These are phyloP conservation scores for Aspergillus sp. DNA, from an alignment of 2,329 filamentous ascomycete genomes.

Conservation along the genomic window DNA sequence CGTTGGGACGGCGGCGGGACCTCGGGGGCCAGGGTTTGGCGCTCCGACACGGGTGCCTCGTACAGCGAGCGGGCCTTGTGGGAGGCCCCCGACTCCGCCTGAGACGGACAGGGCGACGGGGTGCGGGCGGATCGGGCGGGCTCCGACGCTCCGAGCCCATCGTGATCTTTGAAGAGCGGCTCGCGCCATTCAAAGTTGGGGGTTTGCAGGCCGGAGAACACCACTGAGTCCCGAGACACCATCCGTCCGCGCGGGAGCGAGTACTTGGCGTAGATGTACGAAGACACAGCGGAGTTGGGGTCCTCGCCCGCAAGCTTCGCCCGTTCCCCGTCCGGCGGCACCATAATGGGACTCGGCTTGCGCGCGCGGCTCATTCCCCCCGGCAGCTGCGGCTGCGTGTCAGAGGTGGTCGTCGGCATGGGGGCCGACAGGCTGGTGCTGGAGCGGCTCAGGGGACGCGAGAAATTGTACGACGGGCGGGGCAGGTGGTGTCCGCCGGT, in stretches of 20 bases:
- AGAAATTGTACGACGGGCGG: constrained; percentile 87
- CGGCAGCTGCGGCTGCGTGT: constrained; percentile 31
- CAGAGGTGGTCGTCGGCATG: constrained; percentile 26
- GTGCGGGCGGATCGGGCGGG: constrained; percentile 23
- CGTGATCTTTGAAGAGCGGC: constrained; percentile 44
- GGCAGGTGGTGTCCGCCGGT: constrained; percentile 56
- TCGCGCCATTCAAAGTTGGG: constrained; percentile 65
- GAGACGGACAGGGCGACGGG: constrained; percentile 30
- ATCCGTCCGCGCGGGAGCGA: constrained; percentile 77
- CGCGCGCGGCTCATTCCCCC: constrained; percentile 25
- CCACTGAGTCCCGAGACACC: constrained; percentile 65
- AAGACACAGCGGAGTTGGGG: constrained; percentile 54
- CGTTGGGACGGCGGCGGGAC: constrained; percentile 2
- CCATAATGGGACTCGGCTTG: constrained; percentile 33
- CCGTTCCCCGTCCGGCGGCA: constrained; percentile 24
- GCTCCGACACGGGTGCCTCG: constrained; percentile 23
- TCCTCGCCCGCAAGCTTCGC: constrained; percentile 22
- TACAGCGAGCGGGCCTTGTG: constrained; percentile 28
- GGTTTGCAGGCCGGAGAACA: constrained; percentile 55
- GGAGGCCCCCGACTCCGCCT: constrained; percentile 17
- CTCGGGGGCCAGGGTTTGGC: constrained; percentile 12
- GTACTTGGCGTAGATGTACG: constrained; percentile 86
- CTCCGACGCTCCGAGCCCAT: constrained; percentile 27
- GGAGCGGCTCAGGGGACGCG: constrained; percentile 72
- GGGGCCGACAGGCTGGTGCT: constrained; percentile 39